phyloP scores from a whole-genome alignment of 2,329 filamentous ascomycete genomes.

The Botrytis deweyae region DNA sequence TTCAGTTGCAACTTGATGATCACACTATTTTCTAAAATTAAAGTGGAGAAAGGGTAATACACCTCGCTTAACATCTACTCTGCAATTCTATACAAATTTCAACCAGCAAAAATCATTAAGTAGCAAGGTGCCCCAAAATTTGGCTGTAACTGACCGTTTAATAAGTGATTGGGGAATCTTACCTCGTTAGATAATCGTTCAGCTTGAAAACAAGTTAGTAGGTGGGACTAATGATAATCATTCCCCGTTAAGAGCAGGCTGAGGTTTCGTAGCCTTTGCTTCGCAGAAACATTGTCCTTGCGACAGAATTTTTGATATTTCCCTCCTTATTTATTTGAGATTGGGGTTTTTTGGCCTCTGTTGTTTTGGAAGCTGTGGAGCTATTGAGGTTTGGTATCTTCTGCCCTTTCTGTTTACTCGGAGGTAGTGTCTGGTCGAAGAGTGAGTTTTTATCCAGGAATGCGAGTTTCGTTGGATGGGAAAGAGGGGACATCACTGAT shows the following conservation, averaged over 20 bases:
- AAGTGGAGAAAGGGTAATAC: not conserved
- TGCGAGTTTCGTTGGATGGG: no score
- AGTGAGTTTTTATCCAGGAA: rapidly evolving
- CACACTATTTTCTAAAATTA: not conserved
- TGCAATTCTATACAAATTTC: not conserved
- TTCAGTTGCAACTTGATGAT: not conserved
- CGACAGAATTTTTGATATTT: not conserved
- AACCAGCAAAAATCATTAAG: not conserved
- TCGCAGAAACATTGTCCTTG: not conserved
- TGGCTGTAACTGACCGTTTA: not conserved
- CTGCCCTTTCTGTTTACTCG: rapidly evolving
- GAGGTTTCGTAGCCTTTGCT: no score
- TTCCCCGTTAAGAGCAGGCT: no score
- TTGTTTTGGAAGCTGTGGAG: not conserved
- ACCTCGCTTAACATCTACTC: not conserved
- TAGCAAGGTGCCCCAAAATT: not conserved
- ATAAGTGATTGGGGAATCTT: not conserved
- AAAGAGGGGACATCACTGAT: not conserved
- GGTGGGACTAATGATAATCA: not conserved
- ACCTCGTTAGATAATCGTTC: not conserved
- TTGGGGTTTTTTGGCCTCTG: not conserved
- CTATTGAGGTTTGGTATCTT: not conserved
- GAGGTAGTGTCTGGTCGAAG: not conserved
- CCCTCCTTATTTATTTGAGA: rapidly evolving
- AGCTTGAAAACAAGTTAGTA: not conserved